Conservation (phyloP, 2,329 filamentous ascomycete genomes). For the Penicillium sp. region DNA sequence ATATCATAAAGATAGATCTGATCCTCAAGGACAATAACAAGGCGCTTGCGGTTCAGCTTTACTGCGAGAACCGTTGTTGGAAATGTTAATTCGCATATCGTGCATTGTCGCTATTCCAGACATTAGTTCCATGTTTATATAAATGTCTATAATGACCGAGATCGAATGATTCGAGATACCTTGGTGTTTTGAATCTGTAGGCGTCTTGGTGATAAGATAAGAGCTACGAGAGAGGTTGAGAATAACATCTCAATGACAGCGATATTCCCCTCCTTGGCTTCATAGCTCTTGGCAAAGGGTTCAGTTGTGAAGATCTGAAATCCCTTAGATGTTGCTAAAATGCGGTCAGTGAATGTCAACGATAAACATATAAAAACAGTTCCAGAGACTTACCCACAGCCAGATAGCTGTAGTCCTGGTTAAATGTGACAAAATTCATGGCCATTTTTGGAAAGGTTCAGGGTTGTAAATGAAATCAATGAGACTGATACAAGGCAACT, state of each 20-base stretch:
- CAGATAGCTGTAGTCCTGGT: slow-evolving; percentile 96
- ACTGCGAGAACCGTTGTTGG: slow-evolving; percentile 94
- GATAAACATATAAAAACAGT: neutral
- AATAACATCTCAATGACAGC: slow-evolving; percentile 98
- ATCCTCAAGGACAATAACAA: slow-evolving; percentile 91
- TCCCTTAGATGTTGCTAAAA: slow-evolving; percentile 78
- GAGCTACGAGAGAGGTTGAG: slow-evolving; percentile 90
- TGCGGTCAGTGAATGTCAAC: slow-evolving; percentile 15
- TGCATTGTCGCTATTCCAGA: slow-evolving; percentile 60
- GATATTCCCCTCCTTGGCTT: slow-evolving; percentile 91
- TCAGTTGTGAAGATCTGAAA: slow-evolving; percentile 97
- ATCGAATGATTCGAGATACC: slow-evolving; percentile 50
- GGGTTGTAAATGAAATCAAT: neutral
- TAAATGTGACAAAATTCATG: slow-evolving; percentile 98
- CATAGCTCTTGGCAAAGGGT: slow-evolving; percentile 91
- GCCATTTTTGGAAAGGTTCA: slow-evolving; percentile 53
- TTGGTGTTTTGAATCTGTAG: slow-evolving; percentile 98
- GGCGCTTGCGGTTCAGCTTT: slow-evolving; percentile 86
- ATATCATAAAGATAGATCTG: slow-evolving; percentile 99
- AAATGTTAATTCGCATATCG: slow-evolving; percentile 98
- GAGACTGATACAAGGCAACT: slow-evolving; percentile 15
- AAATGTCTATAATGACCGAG: neutral
- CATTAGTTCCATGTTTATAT: slow-evolving; percentile 8
- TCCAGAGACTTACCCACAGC: slow-evolving; percentile 69
- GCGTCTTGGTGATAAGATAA: slow-evolving; percentile 86